These are phyloP conservation scores for Fragaria nilgerrensis DNA, from an alignment of 306 rosid genomes.

Conservation along the genomic window DNA sequence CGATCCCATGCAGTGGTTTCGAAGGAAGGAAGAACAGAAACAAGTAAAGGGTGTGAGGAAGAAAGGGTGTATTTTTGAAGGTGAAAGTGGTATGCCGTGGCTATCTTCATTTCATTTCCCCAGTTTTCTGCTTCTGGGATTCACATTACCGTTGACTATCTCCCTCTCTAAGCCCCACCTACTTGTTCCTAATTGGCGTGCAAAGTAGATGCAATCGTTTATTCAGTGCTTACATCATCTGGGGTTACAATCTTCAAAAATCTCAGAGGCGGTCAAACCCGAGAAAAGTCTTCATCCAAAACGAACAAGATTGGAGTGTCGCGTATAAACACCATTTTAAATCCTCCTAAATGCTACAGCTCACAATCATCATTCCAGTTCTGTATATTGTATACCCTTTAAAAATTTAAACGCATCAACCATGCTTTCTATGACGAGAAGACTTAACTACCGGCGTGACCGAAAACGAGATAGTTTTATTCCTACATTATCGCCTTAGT, in stretches of 20 bases:
- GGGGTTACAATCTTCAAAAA: conserved; percentile 25
- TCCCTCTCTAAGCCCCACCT: conserved; percentile 29
- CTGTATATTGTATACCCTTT: conserved; percentile 8
- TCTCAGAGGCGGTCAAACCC: conserved; percentile 19
- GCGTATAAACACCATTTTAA: conserved; percentile 6
- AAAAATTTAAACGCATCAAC: not conserved
- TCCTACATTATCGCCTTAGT: conserved; percentile 5
- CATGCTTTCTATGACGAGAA: not conserved
- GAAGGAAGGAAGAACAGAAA: conserved; percentile 26
- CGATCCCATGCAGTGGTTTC: conserved; percentile 57
- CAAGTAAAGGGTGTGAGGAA: conserved; percentile 22
- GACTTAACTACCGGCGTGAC: conserved; percentile 33
- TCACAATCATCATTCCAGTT: conserved; percentile 26
- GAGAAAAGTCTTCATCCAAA: conserved; percentile 15
- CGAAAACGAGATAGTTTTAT: conserved; percentile 13
- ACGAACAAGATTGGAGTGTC: conserved; percentile 20
- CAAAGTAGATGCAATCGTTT: conserved; percentile 30
- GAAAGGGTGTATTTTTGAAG: conserved; percentile 14
- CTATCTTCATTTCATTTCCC: conserved; percentile 33
- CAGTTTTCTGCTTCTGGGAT: conserved; percentile 13
- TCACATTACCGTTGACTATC: conserved; percentile 50
- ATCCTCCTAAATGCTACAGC: conserved; percentile 10
- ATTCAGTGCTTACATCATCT: conserved; percentile 31
- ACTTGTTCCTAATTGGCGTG: conserved; percentile 38
- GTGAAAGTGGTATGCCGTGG: conserved; percentile 32